These are phyloP conservation scores for Coniochaeta sp. DNA, from an alignment of 2,329 filamentous ascomycete genomes.

Conservation along the genomic window DNA sequence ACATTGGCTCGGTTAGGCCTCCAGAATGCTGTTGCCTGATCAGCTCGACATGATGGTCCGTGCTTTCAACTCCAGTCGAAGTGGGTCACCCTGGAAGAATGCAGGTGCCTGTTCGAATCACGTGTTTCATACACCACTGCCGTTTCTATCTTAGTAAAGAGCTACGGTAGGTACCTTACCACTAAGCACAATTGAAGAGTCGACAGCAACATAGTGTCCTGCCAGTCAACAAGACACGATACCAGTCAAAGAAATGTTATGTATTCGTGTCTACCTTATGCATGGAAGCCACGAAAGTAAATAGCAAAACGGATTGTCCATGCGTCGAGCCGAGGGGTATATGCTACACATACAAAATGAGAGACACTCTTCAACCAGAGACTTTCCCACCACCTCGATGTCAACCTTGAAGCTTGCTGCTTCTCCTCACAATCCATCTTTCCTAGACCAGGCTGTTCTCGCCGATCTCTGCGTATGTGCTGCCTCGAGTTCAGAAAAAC, in stretches of 20 bases:
- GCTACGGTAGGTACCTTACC: neutral
- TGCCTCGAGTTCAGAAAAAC: neutral
- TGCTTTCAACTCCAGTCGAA: neutral
- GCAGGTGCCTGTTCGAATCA: neutral
- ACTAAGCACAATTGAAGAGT: no score
- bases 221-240: neutral
- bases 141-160: no score
- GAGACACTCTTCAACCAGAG: neutral
- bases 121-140: no score
- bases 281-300: neutral
- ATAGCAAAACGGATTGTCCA: neutral
- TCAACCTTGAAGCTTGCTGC: neutral
- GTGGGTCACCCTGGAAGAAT: neutral
- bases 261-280: neutral
- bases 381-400: neutral
- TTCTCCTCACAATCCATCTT: neutral
- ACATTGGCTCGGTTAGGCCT: constrained; percentile 7
- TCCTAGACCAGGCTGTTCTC: neutral
- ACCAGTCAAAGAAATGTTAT: neutral
- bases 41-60: neutral
- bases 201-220: neutral
- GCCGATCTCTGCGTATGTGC: neutral
- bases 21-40: constrained; percentile 13
- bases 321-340: constrained; percentile 2
- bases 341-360: constrained; percentile 3